These are phyloP conservation scores for Chiua virens DNA, from an alignment of 768 basidiomycete species.

Conservation along the genomic window DNA sequence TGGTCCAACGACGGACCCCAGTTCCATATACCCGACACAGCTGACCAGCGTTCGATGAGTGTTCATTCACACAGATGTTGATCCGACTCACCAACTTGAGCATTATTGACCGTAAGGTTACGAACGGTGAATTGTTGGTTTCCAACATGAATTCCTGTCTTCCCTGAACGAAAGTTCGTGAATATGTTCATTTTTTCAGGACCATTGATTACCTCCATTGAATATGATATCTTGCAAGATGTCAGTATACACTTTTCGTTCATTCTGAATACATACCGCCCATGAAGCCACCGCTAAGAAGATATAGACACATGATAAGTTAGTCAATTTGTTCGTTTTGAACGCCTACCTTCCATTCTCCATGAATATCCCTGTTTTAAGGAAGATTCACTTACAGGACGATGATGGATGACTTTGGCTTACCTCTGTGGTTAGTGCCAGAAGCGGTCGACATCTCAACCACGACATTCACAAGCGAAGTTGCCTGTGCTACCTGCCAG, in stretches of 20 bases:
- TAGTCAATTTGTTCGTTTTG: not conserved
- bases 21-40: constrained; percentile 37
- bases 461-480: constrained; percentile 69
- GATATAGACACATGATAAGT: not conserved
- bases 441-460: constrained; percentile 65
- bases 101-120: constrained; percentile 55
- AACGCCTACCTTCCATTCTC: constrained; percentile 59
- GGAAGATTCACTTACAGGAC: not conserved
- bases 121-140: constrained; percentile 79
- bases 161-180: constrained; percentile 19
- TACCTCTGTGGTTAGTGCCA: constrained; percentile 69
- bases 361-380: constrained; percentile 56
- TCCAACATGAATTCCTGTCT: constrained; percentile 67
- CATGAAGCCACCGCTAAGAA: constrained; percentile 43
- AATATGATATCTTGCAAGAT: constrained; percentile 37
- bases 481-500: constrained; percentile 82
- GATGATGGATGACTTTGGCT: not conserved
- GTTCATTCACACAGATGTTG: not conserved
- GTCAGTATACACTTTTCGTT: not conserved
- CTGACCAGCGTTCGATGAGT: constrained; percentile 11
- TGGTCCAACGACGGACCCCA: constrained; percentile 35
- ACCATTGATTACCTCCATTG: constrained; percentile 34
- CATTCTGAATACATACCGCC: constrained; percentile 43
- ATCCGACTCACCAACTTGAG: constrained; percentile 33
- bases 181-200: not conserved